Conservation (phyloP, 2,329 filamentous ascomycete species). For the Hyphodiscus sp. region DNA sequence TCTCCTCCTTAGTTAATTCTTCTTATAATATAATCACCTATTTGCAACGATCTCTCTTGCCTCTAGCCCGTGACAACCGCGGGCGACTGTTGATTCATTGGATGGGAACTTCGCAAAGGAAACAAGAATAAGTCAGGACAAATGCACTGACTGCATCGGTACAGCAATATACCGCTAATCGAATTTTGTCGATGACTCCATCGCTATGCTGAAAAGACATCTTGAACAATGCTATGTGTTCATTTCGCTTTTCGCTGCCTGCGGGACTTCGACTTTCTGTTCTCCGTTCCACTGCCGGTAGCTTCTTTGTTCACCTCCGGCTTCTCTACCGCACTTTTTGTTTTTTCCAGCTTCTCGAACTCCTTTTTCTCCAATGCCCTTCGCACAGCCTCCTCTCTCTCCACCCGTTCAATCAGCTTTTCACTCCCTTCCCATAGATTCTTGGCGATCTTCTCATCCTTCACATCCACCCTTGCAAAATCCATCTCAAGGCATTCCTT, state of each 20-base stretch:
- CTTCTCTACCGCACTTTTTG: conserved; percentile 14
- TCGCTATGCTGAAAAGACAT: not conserved
- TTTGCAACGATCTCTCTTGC: no score
- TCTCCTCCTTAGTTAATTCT: no score
- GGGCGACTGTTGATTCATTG: no score
- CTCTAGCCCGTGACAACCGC: no score
- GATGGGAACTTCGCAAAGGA: no score
- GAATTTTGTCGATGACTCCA: not conserved
- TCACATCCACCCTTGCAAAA: conserved; percentile 65
- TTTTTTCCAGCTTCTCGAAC: conserved; percentile 30
- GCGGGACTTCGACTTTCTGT: not conserved
- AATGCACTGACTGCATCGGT: no score
- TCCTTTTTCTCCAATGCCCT: conserved; percentile 33
- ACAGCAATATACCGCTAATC: no score
- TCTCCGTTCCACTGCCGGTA: not conserved
- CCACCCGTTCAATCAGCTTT: conserved; percentile 70
- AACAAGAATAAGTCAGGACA: no score
- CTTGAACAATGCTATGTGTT: not conserved
- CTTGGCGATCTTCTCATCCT: conserved; percentile 74
- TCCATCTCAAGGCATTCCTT: conserved; percentile 83
- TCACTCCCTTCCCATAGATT: conserved; percentile 87
- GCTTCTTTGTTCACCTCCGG: not conserved
- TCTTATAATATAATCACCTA: no score
- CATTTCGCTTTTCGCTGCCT: not conserved
- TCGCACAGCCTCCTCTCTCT: conserved; percentile 68